A percentile compares a stretch with the other conserved stretches of the same genome.
phyloP scores from a whole-genome alignment of 2,329 filamentous ascomycete species.

The Beauveria brongniartii region DNA sequence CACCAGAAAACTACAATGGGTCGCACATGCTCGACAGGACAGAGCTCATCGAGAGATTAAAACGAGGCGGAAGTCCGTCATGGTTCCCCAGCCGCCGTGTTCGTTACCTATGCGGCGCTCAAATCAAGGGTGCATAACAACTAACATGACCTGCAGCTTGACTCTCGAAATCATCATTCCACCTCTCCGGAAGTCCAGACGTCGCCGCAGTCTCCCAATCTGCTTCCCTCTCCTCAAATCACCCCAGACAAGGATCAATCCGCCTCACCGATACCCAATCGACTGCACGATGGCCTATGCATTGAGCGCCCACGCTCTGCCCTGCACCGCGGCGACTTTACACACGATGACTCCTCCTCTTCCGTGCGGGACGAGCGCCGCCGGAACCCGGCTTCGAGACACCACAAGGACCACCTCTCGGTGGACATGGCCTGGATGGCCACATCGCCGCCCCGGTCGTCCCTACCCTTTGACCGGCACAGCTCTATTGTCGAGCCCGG shows the following conservation, averaged over 20 bases:
- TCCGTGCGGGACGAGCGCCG: conserved; percentile 10
- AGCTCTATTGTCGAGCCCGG: conserved; percentile 23
- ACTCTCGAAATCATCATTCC: conserved; percentile 25
- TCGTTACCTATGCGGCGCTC: conserved; percentile 18
- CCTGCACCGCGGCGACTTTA: conserved; percentile 61
- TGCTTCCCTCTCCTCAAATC: conserved; percentile 40
- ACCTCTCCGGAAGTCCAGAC: conserved; percentile 19
- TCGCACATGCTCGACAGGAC: conserved; percentile 51
- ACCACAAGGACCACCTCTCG: conserved; percentile 14
- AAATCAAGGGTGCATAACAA: background rate
- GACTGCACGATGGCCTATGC: conserved; percentile 46
- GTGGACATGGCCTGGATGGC: conserved; percentile 37
- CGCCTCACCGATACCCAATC: conserved; percentile 26
- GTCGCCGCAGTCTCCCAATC: conserved; percentile 28
- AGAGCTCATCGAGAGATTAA: conserved; percentile 77
- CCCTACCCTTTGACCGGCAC: conserved; percentile 32
- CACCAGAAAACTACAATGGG: conserved; percentile 19
- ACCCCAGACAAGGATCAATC: conserved; percentile 35
- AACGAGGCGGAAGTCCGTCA: conserved; percentile 66
- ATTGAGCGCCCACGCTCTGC: conserved; percentile 80
- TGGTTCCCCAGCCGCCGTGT: conserved; percentile 63
- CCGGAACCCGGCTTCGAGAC: conserved; percentile 14
- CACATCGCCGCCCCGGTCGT: conserved; percentile 49
- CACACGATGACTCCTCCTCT: conserved; percentile 26
- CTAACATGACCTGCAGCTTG: conserved; percentile 26